phyloP scores from a whole-genome alignment of 441 rosid species.

The Sinapis alba region DNA sequence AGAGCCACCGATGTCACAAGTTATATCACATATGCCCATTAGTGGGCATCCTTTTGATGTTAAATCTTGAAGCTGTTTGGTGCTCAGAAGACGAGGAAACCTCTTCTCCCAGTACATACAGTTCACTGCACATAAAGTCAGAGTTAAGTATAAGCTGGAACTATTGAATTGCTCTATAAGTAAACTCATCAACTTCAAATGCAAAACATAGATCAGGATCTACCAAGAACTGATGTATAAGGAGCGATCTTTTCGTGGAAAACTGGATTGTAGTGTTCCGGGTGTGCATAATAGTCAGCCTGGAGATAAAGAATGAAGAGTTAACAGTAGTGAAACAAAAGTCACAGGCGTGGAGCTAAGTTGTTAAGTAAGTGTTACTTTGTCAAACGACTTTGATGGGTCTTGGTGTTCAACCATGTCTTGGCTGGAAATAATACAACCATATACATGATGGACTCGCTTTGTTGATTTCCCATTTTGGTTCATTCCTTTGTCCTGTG shows the following conservation, averaged over 20 bases:
- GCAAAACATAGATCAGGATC: slow-evolving; percentile 29
- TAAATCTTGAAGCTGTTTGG: slow-evolving; percentile 68
- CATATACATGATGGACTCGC: slow-evolving; percentile 80
- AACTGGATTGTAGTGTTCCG: slow-evolving; percentile 79
- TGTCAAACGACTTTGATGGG: slow-evolving; percentile 72
- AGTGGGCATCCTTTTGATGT: slow-evolving; percentile 66
- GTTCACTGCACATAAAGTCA: slow-evolving; percentile 59
- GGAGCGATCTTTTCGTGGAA: slow-evolving; percentile 83
- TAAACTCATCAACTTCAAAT: slow-evolving; percentile 5
- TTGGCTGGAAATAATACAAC: slow-evolving; percentile 77
- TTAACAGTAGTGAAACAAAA: neutral
- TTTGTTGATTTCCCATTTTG: slow-evolving; percentile 49
- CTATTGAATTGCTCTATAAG: neutral
- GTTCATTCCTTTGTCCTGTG: slow-evolving; percentile 50
- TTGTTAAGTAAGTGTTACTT: slow-evolving; percentile 44
- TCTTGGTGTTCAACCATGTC: slow-evolving; percentile 83
- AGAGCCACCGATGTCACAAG: slow-evolving; percentile 91
- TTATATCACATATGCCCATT: slow-evolving; percentile 88
- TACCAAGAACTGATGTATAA: slow-evolving; percentile 90
- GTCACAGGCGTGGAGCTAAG: neutral
- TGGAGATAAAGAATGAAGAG: slow-evolving; percentile 39
- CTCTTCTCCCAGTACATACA: slow-evolving; percentile 98
- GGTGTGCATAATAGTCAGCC: slow-evolving; percentile 93
- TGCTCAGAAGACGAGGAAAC: slow-evolving; percentile 78
- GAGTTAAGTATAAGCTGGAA: neutral